Evolutionary conservation across 805 yeast species (phyloP).

Genomic region (Wickerhamiella musiphila): DNA sequence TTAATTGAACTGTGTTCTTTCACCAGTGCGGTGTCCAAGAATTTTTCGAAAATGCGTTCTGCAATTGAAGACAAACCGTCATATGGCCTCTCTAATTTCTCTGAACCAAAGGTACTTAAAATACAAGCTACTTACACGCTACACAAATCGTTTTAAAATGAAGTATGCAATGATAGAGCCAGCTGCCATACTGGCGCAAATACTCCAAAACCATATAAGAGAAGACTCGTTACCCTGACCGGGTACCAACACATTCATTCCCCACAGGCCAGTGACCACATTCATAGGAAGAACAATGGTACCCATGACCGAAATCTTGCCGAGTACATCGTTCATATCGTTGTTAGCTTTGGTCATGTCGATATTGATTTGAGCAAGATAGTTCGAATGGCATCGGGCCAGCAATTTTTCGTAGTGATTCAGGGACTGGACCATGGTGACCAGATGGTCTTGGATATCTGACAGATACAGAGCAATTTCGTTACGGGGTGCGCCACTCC

Average conservation of each 20-base stretch:
- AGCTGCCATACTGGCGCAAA: slow-evolving; percentile 15
- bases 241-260: slow-evolving; percentile 94
- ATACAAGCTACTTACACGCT: too few relatives aligned
- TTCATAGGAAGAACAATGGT: slow-evolving; percentile 91
- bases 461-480: slow-evolving; percentile 92
- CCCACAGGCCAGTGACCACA: slow-evolving; percentile 94
- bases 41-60: too few relatives aligned
- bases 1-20: too few relatives aligned
- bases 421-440: slow-evolving; percentile 89
- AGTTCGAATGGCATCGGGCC: slow-evolving; percentile 91
- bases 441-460: slow-evolving; percentile 93
- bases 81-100: too few relatives aligned
- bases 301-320: slow-evolving; percentile 84
- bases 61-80: too few relatives aligned
- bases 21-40: too few relatives aligned
- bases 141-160: slow-evolving; percentile 13
- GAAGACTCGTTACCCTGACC: slow-evolving; percentile 54
- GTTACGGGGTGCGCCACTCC: slow-evolving; percentile 60
- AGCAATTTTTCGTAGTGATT: slow-evolving; percentile 88
- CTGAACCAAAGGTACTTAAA: too few relatives aligned
- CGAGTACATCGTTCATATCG: slow-evolving; percentile 90
- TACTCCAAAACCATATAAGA: slow-evolving; percentile 44
- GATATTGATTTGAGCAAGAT: slow-evolving; percentile 88
- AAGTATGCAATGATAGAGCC: slow-evolving; percentile 18
- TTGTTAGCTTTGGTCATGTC: slow-evolving; percentile 96